phyloP scores from a whole-genome alignment of 495 filamentous ascomycete genomes.

The Podospora comata region DNA sequence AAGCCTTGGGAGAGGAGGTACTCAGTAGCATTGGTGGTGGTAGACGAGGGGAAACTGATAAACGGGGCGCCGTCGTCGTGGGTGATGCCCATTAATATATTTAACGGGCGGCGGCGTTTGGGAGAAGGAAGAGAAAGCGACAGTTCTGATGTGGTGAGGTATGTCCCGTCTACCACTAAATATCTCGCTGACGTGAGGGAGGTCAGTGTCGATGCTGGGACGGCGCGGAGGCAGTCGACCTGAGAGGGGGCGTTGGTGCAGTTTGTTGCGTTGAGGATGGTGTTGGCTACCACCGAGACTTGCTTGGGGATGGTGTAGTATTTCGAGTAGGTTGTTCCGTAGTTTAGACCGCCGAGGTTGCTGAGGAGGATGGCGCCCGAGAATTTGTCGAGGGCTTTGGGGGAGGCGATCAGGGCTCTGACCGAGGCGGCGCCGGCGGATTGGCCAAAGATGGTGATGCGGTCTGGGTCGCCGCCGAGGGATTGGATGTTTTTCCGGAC shows the following conservation, averaged over 20 bases:
- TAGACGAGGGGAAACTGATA: conserved; percentile 40
- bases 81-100: conserved; percentile 47
- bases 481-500: conserved; percentile 55
- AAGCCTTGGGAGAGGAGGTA: conserved; percentile 43
- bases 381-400: conserved; percentile 50
- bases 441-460: conserved; percentile 58
- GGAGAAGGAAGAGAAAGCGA: conserved; percentile 30
- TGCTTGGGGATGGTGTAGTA: conserved; percentile 50
- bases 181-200: conserved; percentile 35
- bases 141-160: conserved; percentile 37
- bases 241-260: conserved; percentile 42
- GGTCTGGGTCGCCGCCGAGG: conserved; percentile 60
- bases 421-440: conserved; percentile 54
- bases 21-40: conserved; percentile 32
- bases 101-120: conserved; percentile 28
- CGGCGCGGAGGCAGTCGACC: conserved; percentile 46
- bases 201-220: conserved; percentile 36
- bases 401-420: conserved; percentile 52
- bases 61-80: conserved; percentile 51
- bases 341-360: conserved; percentile 48
- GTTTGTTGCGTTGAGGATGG: conserved; percentile 42
- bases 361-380: conserved; percentile 47
- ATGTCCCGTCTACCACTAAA: conserved; percentile 48
- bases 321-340: conserved; percentile 43
- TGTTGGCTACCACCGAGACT: conserved; percentile 33